Evolutionary conservation across 1,284 basidiomycete species (phyloP), one percentile per base, ranked within the genome.

Genomic region (Trichosporon sp.): DNA sequence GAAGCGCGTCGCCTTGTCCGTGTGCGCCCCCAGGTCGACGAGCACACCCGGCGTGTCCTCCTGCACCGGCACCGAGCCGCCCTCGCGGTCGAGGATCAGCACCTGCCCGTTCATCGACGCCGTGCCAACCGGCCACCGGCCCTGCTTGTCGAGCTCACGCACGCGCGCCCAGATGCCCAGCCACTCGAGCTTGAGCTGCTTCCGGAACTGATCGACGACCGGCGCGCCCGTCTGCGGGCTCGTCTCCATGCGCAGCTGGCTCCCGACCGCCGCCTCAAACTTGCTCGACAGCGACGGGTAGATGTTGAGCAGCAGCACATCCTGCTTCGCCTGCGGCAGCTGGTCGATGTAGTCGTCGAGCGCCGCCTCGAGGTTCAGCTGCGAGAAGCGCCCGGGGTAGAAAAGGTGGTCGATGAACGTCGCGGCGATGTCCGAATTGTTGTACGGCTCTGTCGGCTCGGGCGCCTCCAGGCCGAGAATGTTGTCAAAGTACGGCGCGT

Each of bases 121-220:
- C 2, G 75, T 76, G 7, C 68, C 62, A 15, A 95, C 85, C 0
- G 93, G 92, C 90, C 91, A 92, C 60, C 93, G 87, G 25, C 91
- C 92, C 73, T 89, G 89, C 62, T 91, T 89, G 81, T 96, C 93
- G 13, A 93, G 86, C 75, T 95, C 92, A 68, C 92, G 88, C 75
- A 92, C 93, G 53, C 92, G 87, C 13, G 94, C 91, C 72, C 95
- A 89, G 77, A 96, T 92, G 1, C 93, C 92, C 76, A 96, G 91
- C 93, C 94, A 97, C 75, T 97, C 93, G 47, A 91, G 85, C 80
- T 93, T 95, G 72, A 95, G 83, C 0, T 90, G 89, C 75, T 88
- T 90, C 88, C 91, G 91, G 79, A 92, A 95, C 66, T 89, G 89
- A 63, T 89, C 88, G 74, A 93, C 87, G 70, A 91, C 88, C 44